Percentiles rank a stretch among this genome's conserved stretches.
These are phyloP conservation scores for Pleurotus salmoneostramineus DNA, from an alignment of 768 basidiomycete species.

Conservation along the genomic window DNA sequence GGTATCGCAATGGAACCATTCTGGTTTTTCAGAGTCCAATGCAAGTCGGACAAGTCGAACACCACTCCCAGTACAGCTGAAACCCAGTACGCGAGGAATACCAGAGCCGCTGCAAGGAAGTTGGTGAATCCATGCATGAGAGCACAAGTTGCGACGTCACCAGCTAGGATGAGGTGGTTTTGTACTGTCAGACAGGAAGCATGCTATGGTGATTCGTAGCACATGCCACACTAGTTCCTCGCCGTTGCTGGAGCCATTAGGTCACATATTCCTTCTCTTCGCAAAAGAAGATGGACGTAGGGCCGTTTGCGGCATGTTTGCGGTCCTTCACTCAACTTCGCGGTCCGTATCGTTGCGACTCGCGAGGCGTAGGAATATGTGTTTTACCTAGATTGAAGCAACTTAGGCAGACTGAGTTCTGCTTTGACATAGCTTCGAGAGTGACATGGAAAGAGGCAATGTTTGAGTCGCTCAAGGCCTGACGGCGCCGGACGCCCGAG, in stretches of 20 bases:
- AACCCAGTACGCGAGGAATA: neutral
- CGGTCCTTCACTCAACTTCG: too few relatives aligned
- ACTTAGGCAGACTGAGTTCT: too few relatives aligned
- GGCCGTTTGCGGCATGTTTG: too few relatives aligned
- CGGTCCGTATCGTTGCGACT: too few relatives aligned
- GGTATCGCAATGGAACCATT: slow-evolving; percentile 53
- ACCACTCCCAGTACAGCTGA: slow-evolving; percentile 15
- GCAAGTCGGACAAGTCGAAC: slow-evolving; percentile 41
- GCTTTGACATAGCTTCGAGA: too few relatives aligned
- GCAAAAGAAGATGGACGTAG: too few relatives aligned
- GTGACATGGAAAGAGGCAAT: too few relatives aligned
- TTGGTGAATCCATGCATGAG: neutral
- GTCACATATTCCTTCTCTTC: too few relatives aligned
- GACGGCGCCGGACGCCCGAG: too few relatives aligned
- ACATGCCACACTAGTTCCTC: neutral
- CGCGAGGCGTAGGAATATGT: too few relatives aligned
- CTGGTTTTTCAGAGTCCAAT: slow-evolving; percentile 51
- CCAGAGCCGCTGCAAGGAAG: neutral
- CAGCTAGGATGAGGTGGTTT: neutral
- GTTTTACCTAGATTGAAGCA: too few relatives aligned
- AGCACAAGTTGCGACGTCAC: neutral
- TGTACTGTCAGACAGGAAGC: neutral
- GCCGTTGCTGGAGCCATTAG: neutral
- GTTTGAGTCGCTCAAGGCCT: too few relatives aligned
- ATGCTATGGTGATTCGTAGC: neutral